Percentiles rank a stretch among this genome's conserved stretches.
Evolutionary conservation across 495 filamentous ascomycete genomes (phyloP).

Genomic region (Tuber umbilicatum): DNA sequence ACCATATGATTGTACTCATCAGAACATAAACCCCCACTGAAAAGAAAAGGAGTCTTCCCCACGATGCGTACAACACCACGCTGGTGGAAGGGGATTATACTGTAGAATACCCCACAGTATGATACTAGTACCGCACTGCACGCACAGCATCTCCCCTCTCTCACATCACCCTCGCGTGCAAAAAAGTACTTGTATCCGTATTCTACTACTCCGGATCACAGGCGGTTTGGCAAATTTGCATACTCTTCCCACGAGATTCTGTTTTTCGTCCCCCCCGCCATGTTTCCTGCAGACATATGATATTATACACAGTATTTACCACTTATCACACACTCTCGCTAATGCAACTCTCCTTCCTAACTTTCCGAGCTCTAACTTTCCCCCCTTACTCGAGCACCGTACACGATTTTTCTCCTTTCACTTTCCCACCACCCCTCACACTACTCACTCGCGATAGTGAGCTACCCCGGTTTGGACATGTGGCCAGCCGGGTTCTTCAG

Average conservation of each 20-base stretch:
- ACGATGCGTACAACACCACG: not conserved
- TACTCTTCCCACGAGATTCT: not conserved
- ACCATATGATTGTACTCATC: not conserved
- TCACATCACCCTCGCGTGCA: not conserved
- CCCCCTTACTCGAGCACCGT: not conserved
- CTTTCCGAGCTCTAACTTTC: not conserved
- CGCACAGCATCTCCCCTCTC: not conserved
- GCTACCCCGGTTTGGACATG: not conserved
- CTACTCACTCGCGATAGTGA: not conserved
- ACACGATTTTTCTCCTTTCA: not conserved
- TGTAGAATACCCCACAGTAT: not conserved
- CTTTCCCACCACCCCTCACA: not conserved
- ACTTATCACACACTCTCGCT: not conserved
- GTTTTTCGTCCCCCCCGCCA: not conserved
- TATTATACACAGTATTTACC: not conserved
- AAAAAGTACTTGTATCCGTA: not conserved
- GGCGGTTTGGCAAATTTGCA: not conserved
- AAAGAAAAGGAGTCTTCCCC: constrained; percentile 5
- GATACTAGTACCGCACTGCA: not conserved
- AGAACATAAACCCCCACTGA: not conserved
- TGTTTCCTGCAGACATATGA: not conserved
- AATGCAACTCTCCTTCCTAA: not conserved
- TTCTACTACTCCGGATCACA: not conserved
- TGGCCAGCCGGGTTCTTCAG: not conserved
- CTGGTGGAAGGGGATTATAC: not conserved